Percentiles rank a stretch among this genome's conserved stretches.
phyloP scores from a whole-genome alignment of 2,329 filamentous ascomycete species.

The Tetracladium maxilliforme region DNA sequence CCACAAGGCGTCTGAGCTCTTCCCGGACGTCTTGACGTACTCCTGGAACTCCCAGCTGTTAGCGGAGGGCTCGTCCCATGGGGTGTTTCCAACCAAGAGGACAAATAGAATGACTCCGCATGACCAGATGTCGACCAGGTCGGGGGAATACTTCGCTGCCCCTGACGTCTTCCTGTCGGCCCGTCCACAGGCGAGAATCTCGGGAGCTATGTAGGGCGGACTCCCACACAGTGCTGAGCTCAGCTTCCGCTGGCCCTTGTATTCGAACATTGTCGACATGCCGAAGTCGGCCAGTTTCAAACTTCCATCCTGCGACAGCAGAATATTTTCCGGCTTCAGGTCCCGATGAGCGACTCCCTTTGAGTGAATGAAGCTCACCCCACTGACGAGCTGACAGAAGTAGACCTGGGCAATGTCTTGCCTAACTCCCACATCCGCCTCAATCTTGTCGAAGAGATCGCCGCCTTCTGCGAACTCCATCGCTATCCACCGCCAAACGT shows the following conservation, averaged over 20 bases:
- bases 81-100: slow-evolving; percentile 86
- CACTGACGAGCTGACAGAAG: slow-evolving; percentile 80
- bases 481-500: slow-evolving; percentile 87
- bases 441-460: slow-evolving; percentile 98
- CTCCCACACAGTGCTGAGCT: slow-evolving; percentile 88
- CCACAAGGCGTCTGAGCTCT: slow-evolving; percentile 78
- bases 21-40: slow-evolving; percentile 67
- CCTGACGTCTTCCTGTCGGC: slow-evolving; percentile 33
- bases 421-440: slow-evolving; percentile 88
- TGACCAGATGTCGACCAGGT: slow-evolving; percentile 89
- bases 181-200: slow-evolving; percentile 50
- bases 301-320: slow-evolving; percentile 71
- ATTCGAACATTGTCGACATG: slow-evolving; percentile 83
- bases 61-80: slow-evolving; percentile 85
- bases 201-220: slow-evolving; percentile 92
- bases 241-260: slow-evolving; percentile 68
- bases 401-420: slow-evolving; percentile 94
- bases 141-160: slow-evolving; percentile 56
- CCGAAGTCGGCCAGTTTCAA: slow-evolving; percentile 96
- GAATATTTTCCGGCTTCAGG: slow-evolving; percentile 88
- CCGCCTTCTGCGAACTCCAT: slow-evolving; percentile 96
- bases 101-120: slow-evolving; percentile 98
- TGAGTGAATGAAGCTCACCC: slow-evolving; percentile 88
- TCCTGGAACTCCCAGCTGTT: slow-evolving; percentile 85
- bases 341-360: slow-evolving; percentile 90